A percentile compares a stretch with the other conserved stretches of the same genome.
These are phyloP conservation scores for Botrytis galanthina DNA, from an alignment of 2,329 filamentous ascomycete species.

Conservation along the genomic window DNA sequence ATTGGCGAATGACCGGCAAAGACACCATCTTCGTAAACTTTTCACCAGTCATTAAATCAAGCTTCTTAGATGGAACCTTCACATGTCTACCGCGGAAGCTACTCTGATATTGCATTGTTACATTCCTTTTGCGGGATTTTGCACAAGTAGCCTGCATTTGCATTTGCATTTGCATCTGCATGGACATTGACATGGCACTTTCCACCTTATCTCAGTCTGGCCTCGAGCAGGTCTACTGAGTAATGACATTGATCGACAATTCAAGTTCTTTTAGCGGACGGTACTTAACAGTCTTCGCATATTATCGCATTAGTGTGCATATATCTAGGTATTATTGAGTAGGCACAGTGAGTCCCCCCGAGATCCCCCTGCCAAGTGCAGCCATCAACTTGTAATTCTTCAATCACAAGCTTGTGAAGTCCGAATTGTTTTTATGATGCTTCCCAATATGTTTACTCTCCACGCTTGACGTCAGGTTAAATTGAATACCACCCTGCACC, in stretches of 20 bases:
- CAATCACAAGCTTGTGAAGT: neutral
- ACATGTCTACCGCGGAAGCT: slow-evolving; percentile 16
- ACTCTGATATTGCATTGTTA: slow-evolving; percentile 3
- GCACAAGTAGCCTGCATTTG: neutral
- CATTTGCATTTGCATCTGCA: neutral
- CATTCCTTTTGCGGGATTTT: neutral
- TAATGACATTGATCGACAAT: neutral
- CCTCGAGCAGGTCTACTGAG: neutral
- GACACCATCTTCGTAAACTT: neutral
- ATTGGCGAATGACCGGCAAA: neutral
- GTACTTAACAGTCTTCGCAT: neutral
- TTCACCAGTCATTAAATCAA: neutral
- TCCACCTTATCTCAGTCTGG: neutral
- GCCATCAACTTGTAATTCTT: neutral
- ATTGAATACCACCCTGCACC: neutral
- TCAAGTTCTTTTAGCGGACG: neutral
- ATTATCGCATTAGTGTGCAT: neutral
- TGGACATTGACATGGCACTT: neutral
- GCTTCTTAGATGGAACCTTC: neutral
- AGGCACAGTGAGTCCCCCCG: neutral
- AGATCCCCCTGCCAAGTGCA: slow-evolving; percentile 2
- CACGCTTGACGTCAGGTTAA: neutral
- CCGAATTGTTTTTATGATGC: neutral
- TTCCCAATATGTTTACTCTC: neutral
- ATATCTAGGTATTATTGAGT: neutral